Conservation (phyloP, 805 yeast genomes). For the Saturnispora hagleri region DNA sequence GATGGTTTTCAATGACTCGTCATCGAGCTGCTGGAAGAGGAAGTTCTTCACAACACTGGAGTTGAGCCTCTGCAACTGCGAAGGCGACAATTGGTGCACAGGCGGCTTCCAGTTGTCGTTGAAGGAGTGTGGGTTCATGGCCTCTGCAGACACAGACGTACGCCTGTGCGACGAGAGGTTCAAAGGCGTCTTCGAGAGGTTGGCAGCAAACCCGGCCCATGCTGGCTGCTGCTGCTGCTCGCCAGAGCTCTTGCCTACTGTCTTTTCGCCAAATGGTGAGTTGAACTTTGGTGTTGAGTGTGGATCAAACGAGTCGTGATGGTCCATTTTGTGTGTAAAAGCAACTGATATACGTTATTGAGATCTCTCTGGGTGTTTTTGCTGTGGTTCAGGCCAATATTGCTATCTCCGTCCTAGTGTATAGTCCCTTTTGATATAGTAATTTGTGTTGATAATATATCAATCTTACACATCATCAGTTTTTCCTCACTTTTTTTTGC, state of each 20-base stretch:
- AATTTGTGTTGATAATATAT: background rate
- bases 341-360: background rate
- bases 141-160: conserved; percentile 86
- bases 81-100: conserved; percentile 48
- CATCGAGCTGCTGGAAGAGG: conserved; percentile 75
- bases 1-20: conserved; percentile 65
- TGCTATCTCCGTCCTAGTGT: background rate
- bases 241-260: background rate
- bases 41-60: conserved; percentile 72
- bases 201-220: conserved; percentile 7
- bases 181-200: background rate
- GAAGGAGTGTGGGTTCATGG: conserved; percentile 66
- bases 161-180: conserved; percentile 30
- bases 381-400: background rate
- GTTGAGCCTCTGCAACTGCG: conserved; percentile 60
- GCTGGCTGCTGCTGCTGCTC: conserved; percentile 1
- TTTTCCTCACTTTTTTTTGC: background rate
- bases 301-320: conserved; percentile 7
- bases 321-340: background rate
- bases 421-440: background rate
- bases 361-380: background rate
- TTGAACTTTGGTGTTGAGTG: background rate
- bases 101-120: conserved; percentile 70
- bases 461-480: background rate
- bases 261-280: conserved; percentile 3